Evolutionary conservation across 164 flowering plant genomes (phyloP).

Genomic region (Sedum album): DNA sequence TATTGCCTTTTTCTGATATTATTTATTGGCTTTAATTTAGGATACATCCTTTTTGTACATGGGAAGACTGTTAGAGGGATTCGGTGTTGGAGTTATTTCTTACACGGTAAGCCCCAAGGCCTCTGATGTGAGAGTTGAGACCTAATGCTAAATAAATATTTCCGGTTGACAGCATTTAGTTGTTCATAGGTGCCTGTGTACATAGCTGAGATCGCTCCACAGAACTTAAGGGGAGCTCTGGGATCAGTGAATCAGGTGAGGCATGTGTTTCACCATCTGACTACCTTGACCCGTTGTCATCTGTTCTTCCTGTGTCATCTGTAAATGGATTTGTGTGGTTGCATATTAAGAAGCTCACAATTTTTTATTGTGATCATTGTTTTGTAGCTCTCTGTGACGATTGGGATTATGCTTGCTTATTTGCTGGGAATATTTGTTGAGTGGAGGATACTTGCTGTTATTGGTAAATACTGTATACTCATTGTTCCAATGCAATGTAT

Average conservation of each 20-base stretch:
- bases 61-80: slow-evolving; percentile 74
- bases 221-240: slow-evolving; percentile 59
- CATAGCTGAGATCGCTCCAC: slow-evolving; percentile 88
- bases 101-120: slow-evolving; percentile 33
- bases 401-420: slow-evolving; percentile 80
- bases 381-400: slow-evolving; percentile 71
- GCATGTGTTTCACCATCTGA: background rate
- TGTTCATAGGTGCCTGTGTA: slow-evolving; percentile 67
- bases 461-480: slow-evolving; percentile 38
- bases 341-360: background rate
- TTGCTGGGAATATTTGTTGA: slow-evolving; percentile 64
- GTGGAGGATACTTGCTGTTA: slow-evolving; percentile 75
- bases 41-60: slow-evolving; percentile 61
- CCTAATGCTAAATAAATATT: background rate
- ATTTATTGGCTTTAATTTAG: slow-evolving; percentile 17
- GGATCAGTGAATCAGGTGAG: slow-evolving; percentile 71
- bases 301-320: background rate
- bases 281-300: background rate
- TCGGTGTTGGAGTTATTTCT: slow-evolving; percentile 72
- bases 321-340: background rate
- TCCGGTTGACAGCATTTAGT: background rate
- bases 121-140: background rate
- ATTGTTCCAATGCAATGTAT: background rate
- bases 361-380: background rate
- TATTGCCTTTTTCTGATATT: background rate